These are phyloP conservation scores for Akanthomyces dipterigenus DNA, from an alignment of 2,329 filamentous ascomycete species.

Conservation along the genomic window DNA sequence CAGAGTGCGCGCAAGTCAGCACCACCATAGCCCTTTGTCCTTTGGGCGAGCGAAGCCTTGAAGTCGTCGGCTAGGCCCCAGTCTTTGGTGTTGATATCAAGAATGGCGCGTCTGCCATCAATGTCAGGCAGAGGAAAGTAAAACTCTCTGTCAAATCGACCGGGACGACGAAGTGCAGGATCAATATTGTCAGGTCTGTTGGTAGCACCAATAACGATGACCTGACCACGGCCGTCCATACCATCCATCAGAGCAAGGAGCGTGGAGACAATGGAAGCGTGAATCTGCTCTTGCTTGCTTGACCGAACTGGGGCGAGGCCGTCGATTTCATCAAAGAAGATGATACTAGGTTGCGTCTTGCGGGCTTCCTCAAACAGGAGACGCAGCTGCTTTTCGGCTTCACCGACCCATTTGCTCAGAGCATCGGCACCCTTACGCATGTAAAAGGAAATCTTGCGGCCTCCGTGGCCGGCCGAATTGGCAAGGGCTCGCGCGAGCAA, in stretches of 20 bases:
- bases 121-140: constrained; percentile 90
- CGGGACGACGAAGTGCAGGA: constrained; percentile 86
- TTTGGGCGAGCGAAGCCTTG: constrained; percentile 74
- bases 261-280: constrained; percentile 94
- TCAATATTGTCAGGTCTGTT: constrained; percentile 96
- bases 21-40: constrained; percentile 95
- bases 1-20: constrained; percentile 90
- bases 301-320: constrained; percentile 91
- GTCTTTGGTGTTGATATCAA: constrained; percentile 91
- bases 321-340: constrained; percentile 99
- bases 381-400: constrained; percentile 90
- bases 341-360: constrained; percentile 95
- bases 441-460: constrained; percentile 95
- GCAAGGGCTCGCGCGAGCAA: constrained; percentile 89
- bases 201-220: constrained; percentile 97
- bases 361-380: constrained; percentile 92
- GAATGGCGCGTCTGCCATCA: constrained; percentile 73
- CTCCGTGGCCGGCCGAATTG: constrained; percentile 80
- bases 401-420: constrained; percentile 97
- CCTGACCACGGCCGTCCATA: constrained; percentile 96
- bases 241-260: constrained; percentile 93
- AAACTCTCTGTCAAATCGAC: constrained; percentile 94
- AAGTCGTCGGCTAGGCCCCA: constrained; percentile 79
- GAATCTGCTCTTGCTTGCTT: constrained; percentile 97
- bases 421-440: constrained; percentile 99